These are phyloP conservation scores for Daedaleopsis sinensis DNA, from an alignment of 768 basidiomycete species.

Conservation along the genomic window DNA sequence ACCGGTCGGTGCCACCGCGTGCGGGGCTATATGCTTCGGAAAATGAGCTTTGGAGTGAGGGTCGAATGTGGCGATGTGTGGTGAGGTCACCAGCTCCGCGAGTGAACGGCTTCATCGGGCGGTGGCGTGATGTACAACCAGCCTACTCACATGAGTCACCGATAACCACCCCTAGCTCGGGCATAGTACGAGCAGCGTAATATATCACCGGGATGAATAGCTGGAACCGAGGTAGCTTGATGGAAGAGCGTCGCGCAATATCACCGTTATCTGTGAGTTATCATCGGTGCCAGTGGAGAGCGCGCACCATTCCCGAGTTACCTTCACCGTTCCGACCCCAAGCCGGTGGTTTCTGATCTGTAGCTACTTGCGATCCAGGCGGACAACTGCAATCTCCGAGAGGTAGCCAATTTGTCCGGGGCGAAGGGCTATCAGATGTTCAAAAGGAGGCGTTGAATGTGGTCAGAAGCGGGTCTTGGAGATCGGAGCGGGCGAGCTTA, in stretches of 20 bases:
- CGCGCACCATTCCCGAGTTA: neutral
- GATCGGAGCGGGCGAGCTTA: neutral
- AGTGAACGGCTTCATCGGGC: neutral
- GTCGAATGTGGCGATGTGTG: too few species aligned
- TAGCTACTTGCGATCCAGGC: neutral
- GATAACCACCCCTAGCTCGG: neutral
- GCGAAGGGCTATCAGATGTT: neutral
- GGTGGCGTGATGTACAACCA: neutral
- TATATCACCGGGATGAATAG: neutral
- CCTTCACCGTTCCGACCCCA: neutral
- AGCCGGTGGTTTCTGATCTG: neutral
- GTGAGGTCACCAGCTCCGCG: too few species aligned
- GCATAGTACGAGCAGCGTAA: neutral
- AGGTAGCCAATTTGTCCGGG: neutral
- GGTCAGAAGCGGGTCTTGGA: neutral
- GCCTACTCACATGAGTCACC: neutral
- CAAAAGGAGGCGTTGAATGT: neutral
- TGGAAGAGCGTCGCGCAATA: neutral
- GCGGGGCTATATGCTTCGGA: too few species aligned
- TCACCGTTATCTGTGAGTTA: neutral
- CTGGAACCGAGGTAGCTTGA: neutral
- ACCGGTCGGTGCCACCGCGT: too few species aligned
- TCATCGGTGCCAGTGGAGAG: neutral
- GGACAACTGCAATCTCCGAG: neutral
- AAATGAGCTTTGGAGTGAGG: too few species aligned